Percentiles rank a stretch among this genome's conserved stretches.
Evolutionary conservation across 306 rosid species (phyloP).

Genomic region (Sechiopsis laciniata): DNA sequence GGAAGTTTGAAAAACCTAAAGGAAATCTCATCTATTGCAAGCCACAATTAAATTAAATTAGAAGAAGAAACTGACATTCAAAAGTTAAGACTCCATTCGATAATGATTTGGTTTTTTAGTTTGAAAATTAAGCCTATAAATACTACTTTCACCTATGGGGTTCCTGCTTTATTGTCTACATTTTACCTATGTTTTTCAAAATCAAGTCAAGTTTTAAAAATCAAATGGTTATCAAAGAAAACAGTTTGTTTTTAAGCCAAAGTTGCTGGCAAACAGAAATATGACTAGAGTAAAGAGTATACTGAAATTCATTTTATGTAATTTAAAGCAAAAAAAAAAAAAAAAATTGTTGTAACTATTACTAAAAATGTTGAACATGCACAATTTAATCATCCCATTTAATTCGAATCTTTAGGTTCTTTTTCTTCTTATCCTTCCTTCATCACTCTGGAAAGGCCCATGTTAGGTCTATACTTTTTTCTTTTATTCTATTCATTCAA

Average conservation of each 20-base stretch:
- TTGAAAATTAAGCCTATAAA: too few relatives aligned
- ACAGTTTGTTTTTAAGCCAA: background rate
- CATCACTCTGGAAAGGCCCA: slow-evolving; percentile 1
- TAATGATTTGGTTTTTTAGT: too few relatives aligned
- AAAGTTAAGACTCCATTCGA: background rate
- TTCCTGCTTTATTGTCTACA: too few relatives aligned
- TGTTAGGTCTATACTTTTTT: background rate
- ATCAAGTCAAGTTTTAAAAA: too few relatives aligned
- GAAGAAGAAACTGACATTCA: background rate
- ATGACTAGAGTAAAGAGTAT: background rate
- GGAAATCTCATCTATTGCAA: background rate
- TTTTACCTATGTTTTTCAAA: too few relatives aligned
- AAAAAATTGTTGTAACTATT: background rate
- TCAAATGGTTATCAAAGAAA: too few relatives aligned
- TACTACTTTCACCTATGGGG: too few relatives aligned
- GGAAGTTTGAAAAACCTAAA: background rate
- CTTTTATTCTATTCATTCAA: slow-evolving; percentile 5
- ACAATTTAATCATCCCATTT: background rate
- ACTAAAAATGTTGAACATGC: background rate
- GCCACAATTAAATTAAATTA: background rate
- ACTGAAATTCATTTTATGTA: background rate
- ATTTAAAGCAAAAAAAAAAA: background rate
- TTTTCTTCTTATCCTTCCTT: background rate
- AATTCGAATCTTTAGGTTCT: background rate
- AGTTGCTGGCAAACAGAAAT: background rate